These are phyloP conservation scores for Petunia axillaris DNA, from an alignment of 257 asterid species.

Conservation along the genomic window DNA sequence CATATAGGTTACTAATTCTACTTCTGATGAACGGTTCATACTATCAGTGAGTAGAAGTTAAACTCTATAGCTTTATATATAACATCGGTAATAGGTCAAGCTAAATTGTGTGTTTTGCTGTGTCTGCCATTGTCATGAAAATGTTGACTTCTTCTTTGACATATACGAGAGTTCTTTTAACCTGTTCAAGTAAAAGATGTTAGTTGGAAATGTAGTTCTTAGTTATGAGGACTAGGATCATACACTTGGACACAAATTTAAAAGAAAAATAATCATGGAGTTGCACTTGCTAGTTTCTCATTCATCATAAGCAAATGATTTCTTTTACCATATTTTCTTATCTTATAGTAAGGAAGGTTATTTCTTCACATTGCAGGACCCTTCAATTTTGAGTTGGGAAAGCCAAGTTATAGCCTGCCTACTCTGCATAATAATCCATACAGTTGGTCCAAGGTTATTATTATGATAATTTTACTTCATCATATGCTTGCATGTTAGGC, in stretches of 20 bases:
- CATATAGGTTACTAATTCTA: neutral
- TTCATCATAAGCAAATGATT: slow-evolving; percentile 13
- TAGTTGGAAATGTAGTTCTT: slow-evolving; percentile 2
- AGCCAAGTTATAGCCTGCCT: slow-evolving; percentile 62
- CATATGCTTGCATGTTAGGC: neutral
- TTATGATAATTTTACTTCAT: slow-evolving; percentile 23
- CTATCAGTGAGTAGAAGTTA: neutral
- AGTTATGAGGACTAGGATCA: neutral
- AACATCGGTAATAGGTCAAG: neutral
- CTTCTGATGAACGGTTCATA: neutral
- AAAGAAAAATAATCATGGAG: neutral
- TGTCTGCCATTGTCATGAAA: neutral
- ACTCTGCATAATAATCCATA: slow-evolving; percentile 79
- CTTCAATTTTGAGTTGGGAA: slow-evolving; percentile 76
- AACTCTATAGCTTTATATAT: neutral
- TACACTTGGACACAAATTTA: neutral
- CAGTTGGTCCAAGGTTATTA: slow-evolving; percentile 92
- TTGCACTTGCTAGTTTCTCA: slow-evolving; percentile 6
- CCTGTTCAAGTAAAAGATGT: neutral
- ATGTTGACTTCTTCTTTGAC: slow-evolving; percentile 14
- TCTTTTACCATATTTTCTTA: slow-evolving; percentile 20
- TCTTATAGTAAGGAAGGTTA: neutral
- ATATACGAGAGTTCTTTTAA: neutral
- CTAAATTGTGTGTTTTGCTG: neutral
- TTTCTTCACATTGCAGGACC: slow-evolving; percentile 65